phyloP scores from a whole-genome alignment of 192 early-diverging fungal species.

The Physocladia obscura region DNA sequence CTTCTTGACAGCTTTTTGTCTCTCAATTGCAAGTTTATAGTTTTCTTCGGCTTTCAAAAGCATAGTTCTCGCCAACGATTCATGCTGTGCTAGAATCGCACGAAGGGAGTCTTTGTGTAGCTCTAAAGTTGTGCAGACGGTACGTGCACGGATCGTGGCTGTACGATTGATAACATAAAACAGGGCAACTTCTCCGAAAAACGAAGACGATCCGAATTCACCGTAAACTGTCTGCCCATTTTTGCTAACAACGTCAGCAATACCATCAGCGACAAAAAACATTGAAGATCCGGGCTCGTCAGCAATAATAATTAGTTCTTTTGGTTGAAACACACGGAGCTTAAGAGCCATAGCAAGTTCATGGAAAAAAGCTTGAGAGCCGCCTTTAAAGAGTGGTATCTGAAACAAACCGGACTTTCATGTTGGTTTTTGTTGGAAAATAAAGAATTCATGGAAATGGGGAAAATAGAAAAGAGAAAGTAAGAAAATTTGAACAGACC shows the following conservation, averaged over 20 bases:
- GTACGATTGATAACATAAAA: constrained; percentile 56
- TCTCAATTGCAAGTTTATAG: constrained; percentile 41
- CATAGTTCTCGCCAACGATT: constrained; percentile 33
- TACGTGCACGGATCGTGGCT: constrained; percentile 45
- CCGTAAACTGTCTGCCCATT: constrained; percentile 48
- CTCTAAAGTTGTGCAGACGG: constrained; percentile 49
- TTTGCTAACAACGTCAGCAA: constrained; percentile 52
- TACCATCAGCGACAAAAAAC: constrained; percentile 58
- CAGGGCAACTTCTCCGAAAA: constrained; percentile 59
- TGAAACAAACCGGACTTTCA: background rate
- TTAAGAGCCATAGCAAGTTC: constrained; percentile 51
- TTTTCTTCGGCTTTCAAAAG: constrained; percentile 47
- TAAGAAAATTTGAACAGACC: constrained; percentile 20
- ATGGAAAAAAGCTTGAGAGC: constrained; percentile 45
- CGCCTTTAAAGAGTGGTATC: constrained; percentile 54
- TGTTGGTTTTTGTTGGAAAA: background rate
- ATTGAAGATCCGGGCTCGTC: constrained; percentile 47
- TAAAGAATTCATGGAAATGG: background rate
- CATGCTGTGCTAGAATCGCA: constrained; percentile 40
- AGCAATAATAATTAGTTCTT: constrained; percentile 43
- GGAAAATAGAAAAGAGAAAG: background rate
- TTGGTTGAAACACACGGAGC: constrained; percentile 36
- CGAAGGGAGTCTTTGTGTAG: constrained; percentile 47
- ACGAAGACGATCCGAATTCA: constrained; percentile 39
- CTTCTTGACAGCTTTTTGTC: constrained; percentile 40